Evolutionary conservation across 257 asterid species (phyloP).

Genomic region (Forsythia suspensa): DNA sequence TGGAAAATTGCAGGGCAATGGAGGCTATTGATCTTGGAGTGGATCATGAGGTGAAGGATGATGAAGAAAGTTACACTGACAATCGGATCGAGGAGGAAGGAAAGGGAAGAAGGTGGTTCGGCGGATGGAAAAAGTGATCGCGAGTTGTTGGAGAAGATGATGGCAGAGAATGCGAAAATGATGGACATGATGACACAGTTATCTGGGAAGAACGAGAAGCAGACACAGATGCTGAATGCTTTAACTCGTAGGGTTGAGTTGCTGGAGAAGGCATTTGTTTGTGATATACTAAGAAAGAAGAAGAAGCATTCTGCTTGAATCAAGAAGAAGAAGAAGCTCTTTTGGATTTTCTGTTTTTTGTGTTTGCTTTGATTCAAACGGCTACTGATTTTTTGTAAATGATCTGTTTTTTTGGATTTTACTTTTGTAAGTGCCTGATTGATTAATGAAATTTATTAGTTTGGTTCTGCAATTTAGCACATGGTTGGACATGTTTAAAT

Average conservation of each 20-base stretch:
- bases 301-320: neutral
- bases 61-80: too few relatives aligned
- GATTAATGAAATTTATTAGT: too few relatives aligned
- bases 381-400: too few relatives aligned
- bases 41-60: neutral
- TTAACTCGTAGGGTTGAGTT: constrained; percentile 36
- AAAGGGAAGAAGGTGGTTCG: too few relatives aligned
- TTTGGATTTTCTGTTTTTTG: too few relatives aligned
- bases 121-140: neutral
- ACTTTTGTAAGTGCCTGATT: too few relatives aligned
- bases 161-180: constrained; percentile 44
- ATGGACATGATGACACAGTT: constrained; percentile 41
- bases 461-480: too few relatives aligned
- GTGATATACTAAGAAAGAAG: constrained; percentile 30
- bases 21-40: neutral
- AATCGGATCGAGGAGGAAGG: too few relatives aligned
- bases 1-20: neutral
- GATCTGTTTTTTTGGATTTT: too few relatives aligned
- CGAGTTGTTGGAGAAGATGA: constrained; percentile 37
- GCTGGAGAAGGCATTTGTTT: constrained; percentile 43
- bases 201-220: constrained; percentile 35
- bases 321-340: too few relatives aligned
- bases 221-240: constrained; percentile 30
- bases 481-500: too few relatives aligned
- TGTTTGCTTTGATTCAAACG: too few relatives aligned